phyloP scores from a whole-genome alignment of 2,329 filamentous ascomycete species.

The Sclerotinia minor region DNA sequence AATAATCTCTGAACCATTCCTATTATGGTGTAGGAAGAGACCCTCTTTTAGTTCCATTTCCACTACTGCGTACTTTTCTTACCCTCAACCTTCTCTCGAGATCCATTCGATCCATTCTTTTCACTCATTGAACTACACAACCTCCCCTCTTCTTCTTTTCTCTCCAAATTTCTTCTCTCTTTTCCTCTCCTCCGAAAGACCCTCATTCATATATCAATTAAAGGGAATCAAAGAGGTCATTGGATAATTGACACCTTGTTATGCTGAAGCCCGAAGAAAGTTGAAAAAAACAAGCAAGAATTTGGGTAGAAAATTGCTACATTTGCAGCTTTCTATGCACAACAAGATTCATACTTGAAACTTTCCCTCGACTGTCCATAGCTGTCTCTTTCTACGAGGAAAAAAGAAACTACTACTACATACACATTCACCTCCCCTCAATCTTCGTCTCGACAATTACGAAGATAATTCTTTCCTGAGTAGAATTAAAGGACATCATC shows the following conservation, averaged over 20 bases:
- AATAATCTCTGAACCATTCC: not conserved
- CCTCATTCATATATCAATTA: constrained; percentile 16
- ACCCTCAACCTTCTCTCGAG: constrained; percentile 20
- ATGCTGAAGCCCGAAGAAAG: constrained; percentile 25
- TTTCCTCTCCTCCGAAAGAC: constrained; percentile 12
- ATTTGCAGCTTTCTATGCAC: constrained; percentile 5
- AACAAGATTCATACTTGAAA: constrained; percentile 27
- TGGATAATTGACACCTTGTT: constrained; percentile 28
- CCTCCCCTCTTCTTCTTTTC: constrained; percentile 11
- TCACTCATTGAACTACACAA: constrained; percentile 21
- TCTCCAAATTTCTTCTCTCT: constrained; percentile 18
- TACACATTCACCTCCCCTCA: constrained; percentile 6
- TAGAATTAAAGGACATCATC: constrained; percentile 3
- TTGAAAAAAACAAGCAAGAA: not conserved
- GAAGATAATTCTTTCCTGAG: constrained; percentile 17
- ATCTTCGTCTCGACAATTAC: constrained; percentile 13
- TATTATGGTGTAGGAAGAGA: not conserved
- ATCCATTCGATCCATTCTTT: constrained; percentile 21
- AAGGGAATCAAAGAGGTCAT: constrained; percentile 18
- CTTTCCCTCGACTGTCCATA: constrained; percentile 35
- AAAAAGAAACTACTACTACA: constrained; percentile 26
- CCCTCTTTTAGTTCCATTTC: not conserved
- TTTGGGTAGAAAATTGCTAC: constrained; percentile 24
- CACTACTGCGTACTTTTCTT: not conserved
- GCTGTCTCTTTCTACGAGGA: constrained; percentile 33